Conservation (phyloP, 495 filamentous ascomycete species). For the Aspergillus hancockii region DNA sequence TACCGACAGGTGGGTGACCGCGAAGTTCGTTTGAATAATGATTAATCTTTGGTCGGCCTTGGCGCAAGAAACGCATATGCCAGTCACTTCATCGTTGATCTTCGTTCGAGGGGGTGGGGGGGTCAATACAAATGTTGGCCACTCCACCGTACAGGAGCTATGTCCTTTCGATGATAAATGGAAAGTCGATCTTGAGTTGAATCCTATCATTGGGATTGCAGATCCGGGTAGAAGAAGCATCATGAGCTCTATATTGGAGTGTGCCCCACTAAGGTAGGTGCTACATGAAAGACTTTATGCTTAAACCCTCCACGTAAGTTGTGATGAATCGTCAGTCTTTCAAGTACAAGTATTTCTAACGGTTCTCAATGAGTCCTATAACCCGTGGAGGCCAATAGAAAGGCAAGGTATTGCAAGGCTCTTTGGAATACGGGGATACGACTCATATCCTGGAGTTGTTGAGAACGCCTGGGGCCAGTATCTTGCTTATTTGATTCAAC, state of each 20-base stretch:
- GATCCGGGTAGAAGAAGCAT: slow-evolving; percentile 12
- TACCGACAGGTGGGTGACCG: slow-evolving; percentile 11
- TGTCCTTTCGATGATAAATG: not conserved
- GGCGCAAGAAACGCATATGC: not conserved
- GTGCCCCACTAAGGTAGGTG: not conserved
- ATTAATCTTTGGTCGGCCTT: slow-evolving; percentile 16
- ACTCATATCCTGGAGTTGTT: slow-evolving; percentile 15
- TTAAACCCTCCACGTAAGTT: slow-evolving; percentile 14
- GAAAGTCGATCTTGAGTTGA: slow-evolving; percentile 1
- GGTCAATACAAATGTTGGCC: not conserved
- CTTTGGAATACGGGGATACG: slow-evolving; percentile 11
- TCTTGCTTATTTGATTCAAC: slow-evolving; percentile 2
- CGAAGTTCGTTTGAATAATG: slow-evolving; percentile 17
- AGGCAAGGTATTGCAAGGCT: not conserved
- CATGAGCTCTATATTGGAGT: slow-evolving; percentile 10
- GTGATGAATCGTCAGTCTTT: not conserved
- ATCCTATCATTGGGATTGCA: slow-evolving; percentile 17
- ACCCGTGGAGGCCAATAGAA: not conserved
- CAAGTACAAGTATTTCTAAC: not conserved
- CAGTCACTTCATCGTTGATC: slow-evolving; percentile 12
- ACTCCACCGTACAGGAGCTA: not conserved
- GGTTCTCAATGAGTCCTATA: not conserved
- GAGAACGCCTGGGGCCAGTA: slow-evolving; percentile 18
- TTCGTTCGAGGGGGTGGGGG: slow-evolving; percentile 5
- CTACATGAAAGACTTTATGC: slow-evolving; percentile 3